These are phyloP conservation scores for Alternaria consortialis DNA, from an alignment of 2,329 filamentous ascomycete species.

Conservation along the genomic window DNA sequence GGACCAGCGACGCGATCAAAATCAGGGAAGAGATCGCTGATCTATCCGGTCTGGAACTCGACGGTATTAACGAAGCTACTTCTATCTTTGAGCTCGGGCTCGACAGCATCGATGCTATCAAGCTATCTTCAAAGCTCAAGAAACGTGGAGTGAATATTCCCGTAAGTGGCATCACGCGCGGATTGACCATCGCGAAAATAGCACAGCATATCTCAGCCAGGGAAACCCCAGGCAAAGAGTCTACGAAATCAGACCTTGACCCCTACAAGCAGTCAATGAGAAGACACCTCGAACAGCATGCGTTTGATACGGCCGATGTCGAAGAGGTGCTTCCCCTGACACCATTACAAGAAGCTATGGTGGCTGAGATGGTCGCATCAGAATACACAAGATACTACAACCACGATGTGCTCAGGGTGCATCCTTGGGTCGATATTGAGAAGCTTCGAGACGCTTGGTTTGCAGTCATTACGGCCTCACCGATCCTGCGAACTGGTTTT, in stretches of 20 bases:
- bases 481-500: slow-evolving; percentile 81
- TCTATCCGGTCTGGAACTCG: slow-evolving; percentile 64
- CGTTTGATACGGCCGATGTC: slow-evolving; percentile 52
- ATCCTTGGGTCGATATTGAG: slow-evolving; percentile 61
- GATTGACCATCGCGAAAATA: slow-evolving; percentile 73
- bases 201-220: slow-evolving; percentile 36
- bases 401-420: slow-evolving; percentile 76
- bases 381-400: slow-evolving; percentile 83
- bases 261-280: slow-evolving; percentile 46
- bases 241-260: slow-evolving; percentile 25
- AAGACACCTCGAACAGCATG: slow-evolving; percentile 50
- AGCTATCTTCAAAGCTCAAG: slow-evolving; percentile 76
- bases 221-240: background rate
- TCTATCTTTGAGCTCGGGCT: slow-evolving; percentile 84
- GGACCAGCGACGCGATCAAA: slow-evolving; percentile 63
- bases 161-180: slow-evolving; percentile 80
- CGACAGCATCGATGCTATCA: slow-evolving; percentile 92
- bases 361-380: slow-evolving; percentile 81
- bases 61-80: slow-evolving; percentile 64
- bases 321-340: slow-evolving; percentile 77
- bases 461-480: slow-evolving; percentile 65
- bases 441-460: slow-evolving; percentile 70
- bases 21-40: slow-evolving; percentile 71
- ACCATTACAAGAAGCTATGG: slow-evolving; percentile 85
- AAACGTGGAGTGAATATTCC: slow-evolving; percentile 67